Evolutionary conservation across 306 rosid genomes (phyloP), one percentile per base, ranked within the genome.

Genomic region (Pyrus betulifolia): DNA sequence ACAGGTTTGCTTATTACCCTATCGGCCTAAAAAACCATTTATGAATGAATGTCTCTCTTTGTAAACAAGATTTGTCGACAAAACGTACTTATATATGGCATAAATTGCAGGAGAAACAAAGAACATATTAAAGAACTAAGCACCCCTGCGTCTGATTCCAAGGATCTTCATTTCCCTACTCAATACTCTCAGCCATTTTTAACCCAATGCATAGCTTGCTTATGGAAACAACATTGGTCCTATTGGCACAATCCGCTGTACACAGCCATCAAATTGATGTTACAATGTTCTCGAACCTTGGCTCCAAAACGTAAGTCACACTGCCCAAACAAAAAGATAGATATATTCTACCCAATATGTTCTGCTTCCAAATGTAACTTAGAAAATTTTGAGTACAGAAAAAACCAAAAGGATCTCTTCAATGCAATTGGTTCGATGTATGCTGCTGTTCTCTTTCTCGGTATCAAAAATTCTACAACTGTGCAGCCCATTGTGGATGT

Each of bases 201-300:
- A 33, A 84, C 81, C n/a, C 90, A 88, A 82, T 84, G 82, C 81
- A 74, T 80, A 77, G 91, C 88, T 69, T 88, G 91, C 82, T 80
- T 88, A 63, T 88, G 88, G 89, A 88, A 88, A 49, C 89, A 82
- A 75, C 81, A 82, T 80, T 86, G 85, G 86, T 88, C 92, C 14
- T 86, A 88, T 65, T 86, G 92, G 92, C 88, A 85, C 75, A 84
- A 88, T 73, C 82, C 89, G n/a, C 15, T 60, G 25, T 88, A 88
- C 81, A 88, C 82, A 42, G 88, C 88, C 25, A 35, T 77, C 63
- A 77, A 35, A 35, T 52, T 81, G 28, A 25, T 77, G 75, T 60
- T 85, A 88, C 85, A 83, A 85, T 88, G 87, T 88, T 81, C 83
- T 88, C 86, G 91, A 61, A 83, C 83, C 88, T 88, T 23, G 91